Evolutionary conservation across 768 basidiomycete species (phyloP), one percentile per base, ranked within the genome.

Genomic region (Suillus subalutaceus): DNA sequence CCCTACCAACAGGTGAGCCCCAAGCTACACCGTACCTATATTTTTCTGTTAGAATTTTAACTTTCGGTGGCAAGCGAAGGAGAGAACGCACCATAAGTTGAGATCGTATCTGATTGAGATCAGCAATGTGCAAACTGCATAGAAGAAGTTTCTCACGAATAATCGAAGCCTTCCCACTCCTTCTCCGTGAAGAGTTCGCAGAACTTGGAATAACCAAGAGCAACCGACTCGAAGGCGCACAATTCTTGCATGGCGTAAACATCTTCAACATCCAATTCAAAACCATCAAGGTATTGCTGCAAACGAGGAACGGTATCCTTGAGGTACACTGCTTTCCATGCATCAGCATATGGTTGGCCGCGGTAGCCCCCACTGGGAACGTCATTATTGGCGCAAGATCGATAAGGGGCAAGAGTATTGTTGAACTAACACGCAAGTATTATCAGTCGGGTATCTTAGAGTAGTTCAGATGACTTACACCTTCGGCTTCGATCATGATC

Each of bases 91-190:
- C 67, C 67, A 64, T 6, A 66, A 23, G 38, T 43, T 46, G 32
- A 65, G 60, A 30, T 65, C 55, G 20, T 23, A 40, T 12, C 65
- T 67, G 26, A 15, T 43, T n/a, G 16, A 35, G n/a, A 35, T 30
- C 46, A 65, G 41, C 60, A 38, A 46, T 18, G 6, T 58, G 20
- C 46, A 6, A 40, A 53, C 44, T 48, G 20, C 37, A 59, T n/a
- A 52, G 7, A 23, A 12, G 16, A 43, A 53, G 23, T 26, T 18
- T 78, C 89, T 63, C 71, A 91, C 86, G 90, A 83, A 71, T 96
- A 95, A 73, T 92, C 85, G 73, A 94, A 96, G 1, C 92, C 93
- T 72, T 91, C 88, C 93, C 94, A 96, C 76, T 96, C 94, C 59
- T 91, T 86, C 71, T 90, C 84, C 0, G 92, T 93, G 77, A 96